Evolutionary conservation across 352 stramenopile genomes (phyloP).

Genomic region (Globisporangium echinulatum): DNA sequence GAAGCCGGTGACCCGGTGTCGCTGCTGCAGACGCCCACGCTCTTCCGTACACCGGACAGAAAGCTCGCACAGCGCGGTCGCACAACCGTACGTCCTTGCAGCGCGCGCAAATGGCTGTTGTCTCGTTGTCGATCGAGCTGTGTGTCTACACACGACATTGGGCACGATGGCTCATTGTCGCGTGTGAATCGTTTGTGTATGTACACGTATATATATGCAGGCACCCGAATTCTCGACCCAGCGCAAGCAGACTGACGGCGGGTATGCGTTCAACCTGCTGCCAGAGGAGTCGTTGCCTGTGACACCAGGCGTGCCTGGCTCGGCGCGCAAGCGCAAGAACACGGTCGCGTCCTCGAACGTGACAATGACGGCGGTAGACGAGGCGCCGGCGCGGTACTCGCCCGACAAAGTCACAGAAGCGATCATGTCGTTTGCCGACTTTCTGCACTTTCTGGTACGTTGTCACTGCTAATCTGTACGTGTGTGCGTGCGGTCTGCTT

Average conservation of each 20-base stretch:
- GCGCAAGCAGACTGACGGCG: conserved; percentile 18
- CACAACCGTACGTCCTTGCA: conserved; percentile 17
- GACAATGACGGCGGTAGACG: conserved; percentile 16
- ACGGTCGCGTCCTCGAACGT: conserved; percentile 12
- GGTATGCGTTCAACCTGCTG: conserved; percentile 59
- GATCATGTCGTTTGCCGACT: conserved; percentile 79
- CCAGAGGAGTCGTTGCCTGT: conserved; percentile 25
- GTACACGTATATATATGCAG: conserved; percentile 4
- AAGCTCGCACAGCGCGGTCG: conserved; percentile 18
- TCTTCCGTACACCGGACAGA: conserved; percentile 13
- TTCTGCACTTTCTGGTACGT: conserved; percentile 74
- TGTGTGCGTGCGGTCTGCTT: background rate
- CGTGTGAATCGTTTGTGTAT: background rate
- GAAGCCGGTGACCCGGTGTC: conserved; percentile 2
- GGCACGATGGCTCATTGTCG: background rate
- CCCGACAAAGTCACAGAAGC: conserved; percentile 65
- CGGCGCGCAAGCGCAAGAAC: conserved; percentile 27
- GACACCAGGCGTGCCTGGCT: conserved; percentile 12
- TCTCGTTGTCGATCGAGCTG: conserved; percentile 1
- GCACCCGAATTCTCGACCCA: conserved; percentile 21
- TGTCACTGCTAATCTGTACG: background rate
- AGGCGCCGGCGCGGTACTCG: conserved; percentile 63
- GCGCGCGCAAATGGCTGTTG: too few relatives aligned
- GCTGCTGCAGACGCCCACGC: conserved; percentile 11
- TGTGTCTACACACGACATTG: background rate